These are phyloP conservation scores for Ascochyta clinopodiicola DNA, from an alignment of 2,329 filamentous ascomycete species.

Conservation along the genomic window DNA sequence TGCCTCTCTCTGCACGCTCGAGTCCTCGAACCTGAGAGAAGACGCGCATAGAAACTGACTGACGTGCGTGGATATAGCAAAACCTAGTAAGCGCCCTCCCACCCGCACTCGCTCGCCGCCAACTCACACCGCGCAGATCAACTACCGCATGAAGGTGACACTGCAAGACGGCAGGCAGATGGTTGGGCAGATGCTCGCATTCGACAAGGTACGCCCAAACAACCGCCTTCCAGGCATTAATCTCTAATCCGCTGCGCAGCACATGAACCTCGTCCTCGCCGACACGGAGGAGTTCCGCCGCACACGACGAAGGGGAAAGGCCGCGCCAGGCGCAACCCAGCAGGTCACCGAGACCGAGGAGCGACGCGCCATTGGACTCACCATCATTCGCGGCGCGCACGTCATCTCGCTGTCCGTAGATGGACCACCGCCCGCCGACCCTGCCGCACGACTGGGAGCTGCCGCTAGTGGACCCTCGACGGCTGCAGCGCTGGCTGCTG, in stretches of 20 bases:
- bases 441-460: conserved; percentile 84
- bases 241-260: conserved; percentile 59
- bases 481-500: conserved; percentile 70
- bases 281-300: conserved; percentile 75
- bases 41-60: conserved; percentile 55
- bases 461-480: conserved; percentile 70
- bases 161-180: conserved; percentile 95
- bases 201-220: conserved; percentile 77
- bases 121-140: conserved; percentile 71
- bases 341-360: conserved; percentile 85
- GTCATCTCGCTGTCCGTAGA: conserved; percentile 96
- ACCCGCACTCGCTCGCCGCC: conserved; percentile 17
- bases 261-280: conserved; percentile 99
- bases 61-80: conserved; percentile 59
- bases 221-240: not conserved
- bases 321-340: conserved; percentile 68
- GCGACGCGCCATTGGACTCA: conserved; percentile 94
- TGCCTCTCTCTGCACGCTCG: conserved; percentile 50
- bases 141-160: conserved; percentile 98
- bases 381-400: conserved; percentile 91
- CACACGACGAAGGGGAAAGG: conserved; percentile 62
- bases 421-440: conserved; percentile 92
- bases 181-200: conserved; percentile 97
- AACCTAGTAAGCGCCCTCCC: conserved; percentile 63
- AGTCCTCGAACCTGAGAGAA: conserved; percentile 46